Evolutionary conservation across 148 eudicot genomes (phyloP).

Genomic region (Cornus suecica): DNA sequence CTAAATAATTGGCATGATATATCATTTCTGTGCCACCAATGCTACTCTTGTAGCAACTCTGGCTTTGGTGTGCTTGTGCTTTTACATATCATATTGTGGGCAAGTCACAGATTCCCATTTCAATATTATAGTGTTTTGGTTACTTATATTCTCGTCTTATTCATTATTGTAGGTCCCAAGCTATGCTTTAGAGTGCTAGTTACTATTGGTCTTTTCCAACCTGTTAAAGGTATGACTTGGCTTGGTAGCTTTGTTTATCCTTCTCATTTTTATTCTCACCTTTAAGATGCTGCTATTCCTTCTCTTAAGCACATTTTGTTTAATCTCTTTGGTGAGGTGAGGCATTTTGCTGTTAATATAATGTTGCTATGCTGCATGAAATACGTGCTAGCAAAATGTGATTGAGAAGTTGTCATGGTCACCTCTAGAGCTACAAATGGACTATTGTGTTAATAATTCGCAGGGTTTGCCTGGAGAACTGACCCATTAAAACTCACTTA

Average conservation of each 20-base stretch:
- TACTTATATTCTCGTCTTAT: background rate
- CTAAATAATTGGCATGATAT: background rate
- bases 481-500: too few relatives aligned
- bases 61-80: background rate
- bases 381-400: background rate
- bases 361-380: background rate
- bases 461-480: too few relatives aligned
- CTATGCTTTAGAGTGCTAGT: conserved; percentile 73
- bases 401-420: too few relatives aligned
- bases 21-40: background rate
- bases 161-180: conserved; percentile 56
- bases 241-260: conserved; percentile 33
- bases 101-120: background rate
- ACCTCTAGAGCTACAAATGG: too few relatives aligned
- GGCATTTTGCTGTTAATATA: background rate
- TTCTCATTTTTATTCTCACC: background rate
- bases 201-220: conserved; percentile 14
- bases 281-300: background rate
- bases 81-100: background rate
- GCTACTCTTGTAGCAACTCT: background rate
- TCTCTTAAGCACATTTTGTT: background rate
- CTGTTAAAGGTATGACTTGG: conserved; percentile 20
- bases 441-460: too few relatives aligned
- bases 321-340: background rate
- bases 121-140: background rate